A percentile compares a stretch with the other conserved stretches of the same genome.
These are phyloP conservation scores for Oryza australiensis DNA, from an alignment of 176 grass and related monocot genomes.

Conservation along the genomic window DNA sequence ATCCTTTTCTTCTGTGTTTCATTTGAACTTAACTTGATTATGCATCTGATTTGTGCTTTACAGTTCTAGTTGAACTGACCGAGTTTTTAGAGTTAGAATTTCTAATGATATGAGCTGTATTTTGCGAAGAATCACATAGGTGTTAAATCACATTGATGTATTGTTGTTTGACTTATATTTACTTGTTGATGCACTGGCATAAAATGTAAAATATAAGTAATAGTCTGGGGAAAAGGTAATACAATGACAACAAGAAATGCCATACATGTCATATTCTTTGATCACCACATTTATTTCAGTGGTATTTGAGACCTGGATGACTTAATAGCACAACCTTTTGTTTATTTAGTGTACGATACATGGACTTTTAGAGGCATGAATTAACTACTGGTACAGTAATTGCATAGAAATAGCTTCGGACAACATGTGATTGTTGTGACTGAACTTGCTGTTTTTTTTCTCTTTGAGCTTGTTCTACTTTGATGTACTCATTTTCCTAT, in stretches of 20 bases:
- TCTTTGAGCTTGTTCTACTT: conserved; percentile 6
- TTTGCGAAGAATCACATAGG: not conserved
- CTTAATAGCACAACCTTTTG: not conserved
- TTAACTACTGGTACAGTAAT: not conserved
- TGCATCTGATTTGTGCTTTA: conserved; percentile 17
- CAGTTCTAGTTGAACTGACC: conserved; percentile 17
- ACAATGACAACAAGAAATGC: conserved; percentile 13
- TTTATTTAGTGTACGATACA: not conserved
- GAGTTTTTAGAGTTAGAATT: conserved; percentile 14
- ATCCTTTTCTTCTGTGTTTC: conserved; percentile 27
- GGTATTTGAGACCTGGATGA: not conserved
- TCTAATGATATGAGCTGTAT: not conserved
- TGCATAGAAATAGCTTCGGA: not conserved
- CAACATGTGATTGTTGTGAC: conserved; percentile 7
- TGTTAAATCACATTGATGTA: not conserved
- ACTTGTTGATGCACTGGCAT: not conserved
- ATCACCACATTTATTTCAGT: not conserved
- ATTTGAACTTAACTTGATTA: conserved; percentile 18
- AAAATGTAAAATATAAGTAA: not conserved
- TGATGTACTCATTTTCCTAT: conserved; percentile 41
- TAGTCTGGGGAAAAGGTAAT: not conserved
- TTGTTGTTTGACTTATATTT: conserved; percentile 12
- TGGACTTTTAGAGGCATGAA: not conserved
- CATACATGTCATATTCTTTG: not conserved
- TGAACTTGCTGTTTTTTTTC: not conserved